A percentile compares a stretch with the other conserved stretches of the same genome.
Evolutionary conservation across 2,329 filamentous ascomycete species (phyloP).

Genomic region (Fusarium virguliforme): DNA sequence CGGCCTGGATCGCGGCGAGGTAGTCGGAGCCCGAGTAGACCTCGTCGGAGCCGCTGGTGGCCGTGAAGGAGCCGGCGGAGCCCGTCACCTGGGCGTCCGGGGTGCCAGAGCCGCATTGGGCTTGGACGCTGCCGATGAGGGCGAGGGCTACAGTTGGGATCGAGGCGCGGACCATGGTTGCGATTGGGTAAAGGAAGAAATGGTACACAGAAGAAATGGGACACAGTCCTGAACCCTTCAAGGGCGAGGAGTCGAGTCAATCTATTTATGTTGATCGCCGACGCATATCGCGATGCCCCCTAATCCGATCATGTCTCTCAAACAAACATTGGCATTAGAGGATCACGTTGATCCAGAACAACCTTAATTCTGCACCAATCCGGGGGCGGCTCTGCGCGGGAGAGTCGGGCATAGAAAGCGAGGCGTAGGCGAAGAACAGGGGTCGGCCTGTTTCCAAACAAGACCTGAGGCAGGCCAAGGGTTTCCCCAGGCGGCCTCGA

Average conservation of each 20-base stretch:
- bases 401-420: conserved; percentile 6
- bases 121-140: conserved; percentile 57
- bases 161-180: conserved; percentile 55
- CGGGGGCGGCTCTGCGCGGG: not conserved
- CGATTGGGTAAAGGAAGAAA: not conserved
- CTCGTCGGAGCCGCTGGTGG: conserved; percentile 59
- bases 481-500: not conserved
- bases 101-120: conserved; percentile 64
- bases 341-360: conserved; percentile 10
- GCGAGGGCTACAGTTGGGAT: conserved; percentile 60
- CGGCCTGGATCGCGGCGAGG: conserved; percentile 67
- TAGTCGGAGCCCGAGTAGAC: conserved; percentile 70
- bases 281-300: not conserved
- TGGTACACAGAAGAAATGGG: conserved; percentile 9
- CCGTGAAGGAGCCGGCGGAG: conserved; percentile 60
- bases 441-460: conserved; percentile 10
- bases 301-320: not conserved
- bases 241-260: not conserved
- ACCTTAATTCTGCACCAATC: conserved; percentile 14
- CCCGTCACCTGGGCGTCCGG: conserved; percentile 65
- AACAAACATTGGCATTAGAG: conserved; percentile 12
- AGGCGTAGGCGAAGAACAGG: not conserved
- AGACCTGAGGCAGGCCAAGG: conserved; percentile 13
- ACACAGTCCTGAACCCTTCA: not conserved
- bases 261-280: not conserved